Percentiles rank a stretch among this genome's conserved stretches.
Evolutionary conservation across 75 land plant species (phyloP).

Genomic region (Selaginella moellendorffii): DNA sequence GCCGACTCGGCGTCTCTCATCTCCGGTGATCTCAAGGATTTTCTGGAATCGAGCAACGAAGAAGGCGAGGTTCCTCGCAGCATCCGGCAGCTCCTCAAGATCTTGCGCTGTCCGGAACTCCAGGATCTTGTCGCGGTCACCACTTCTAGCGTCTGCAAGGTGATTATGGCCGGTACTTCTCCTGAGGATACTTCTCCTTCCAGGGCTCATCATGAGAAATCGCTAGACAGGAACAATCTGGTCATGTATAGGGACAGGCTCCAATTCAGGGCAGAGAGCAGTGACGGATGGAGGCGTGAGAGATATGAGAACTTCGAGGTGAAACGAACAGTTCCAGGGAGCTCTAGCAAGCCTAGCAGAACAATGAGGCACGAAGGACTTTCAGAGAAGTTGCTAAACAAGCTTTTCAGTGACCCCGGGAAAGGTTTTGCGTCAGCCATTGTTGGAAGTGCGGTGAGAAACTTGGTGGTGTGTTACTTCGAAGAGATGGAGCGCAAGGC

Average conservation of each 20-base stretch:
- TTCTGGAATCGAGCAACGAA: conserved; percentile 55
- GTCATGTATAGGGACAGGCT: neutral
- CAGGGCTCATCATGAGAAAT: too few relatives aligned
- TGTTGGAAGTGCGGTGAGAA: conserved; percentile 73
- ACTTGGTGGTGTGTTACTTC: conserved; percentile 38
- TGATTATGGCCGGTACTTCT: conserved; percentile 14
- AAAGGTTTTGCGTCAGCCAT: conserved; percentile 69
- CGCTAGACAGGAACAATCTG: neutral
- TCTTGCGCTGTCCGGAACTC: conserved; percentile 44
- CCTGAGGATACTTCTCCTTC: neutral
- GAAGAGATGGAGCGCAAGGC: neutral
- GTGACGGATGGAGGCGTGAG: too few relatives aligned
- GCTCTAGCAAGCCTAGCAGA: too few relatives aligned
- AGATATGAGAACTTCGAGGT: too few relatives aligned
- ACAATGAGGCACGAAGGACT: conserved; percentile 15
- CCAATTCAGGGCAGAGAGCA: too few relatives aligned
- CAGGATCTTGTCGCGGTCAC: conserved; percentile 29
- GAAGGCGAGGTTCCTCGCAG: conserved; percentile 61
- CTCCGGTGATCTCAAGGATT: conserved; percentile 43
- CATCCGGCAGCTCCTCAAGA: conserved; percentile 56
- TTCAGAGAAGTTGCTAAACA: conserved; percentile 44
- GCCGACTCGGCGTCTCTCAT: conserved; percentile 41
- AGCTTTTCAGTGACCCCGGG: conserved; percentile 51
- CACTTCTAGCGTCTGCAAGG: conserved; percentile 40
- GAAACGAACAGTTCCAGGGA: too few relatives aligned